A percentile compares a stretch with the other conserved stretches of the same genome.
These are phyloP conservation scores for Vanderwaltozyma polyspora DNA, from an alignment of 805 yeast genomes.

Conservation along the genomic window DNA sequence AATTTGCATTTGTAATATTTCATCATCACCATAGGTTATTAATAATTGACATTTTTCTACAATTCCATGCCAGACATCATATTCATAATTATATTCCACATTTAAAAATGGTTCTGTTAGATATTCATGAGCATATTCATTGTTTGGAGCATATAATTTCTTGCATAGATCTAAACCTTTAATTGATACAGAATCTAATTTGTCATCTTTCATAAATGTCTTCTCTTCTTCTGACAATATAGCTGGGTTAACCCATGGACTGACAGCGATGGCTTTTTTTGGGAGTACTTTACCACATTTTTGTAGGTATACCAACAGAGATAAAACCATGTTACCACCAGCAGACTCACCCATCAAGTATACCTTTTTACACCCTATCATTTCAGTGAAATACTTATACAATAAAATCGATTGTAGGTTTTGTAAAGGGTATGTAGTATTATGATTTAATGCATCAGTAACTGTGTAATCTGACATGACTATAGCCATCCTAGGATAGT, in stretches of 20 bases:
- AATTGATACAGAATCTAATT: conserved; percentile 9
- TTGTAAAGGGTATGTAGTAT: conserved; percentile 8
- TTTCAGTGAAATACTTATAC: conserved; percentile 6
- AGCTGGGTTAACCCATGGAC: conserved; percentile 23
- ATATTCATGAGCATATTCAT: background rate
- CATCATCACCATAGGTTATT: conserved; percentile 16
- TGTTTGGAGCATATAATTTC: conserved; percentile 1
- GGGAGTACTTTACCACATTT: conserved; percentile 6
- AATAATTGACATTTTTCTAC: conserved; percentile 5
- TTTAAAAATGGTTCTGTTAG: conserved; percentile 8
- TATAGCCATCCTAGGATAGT: conserved; percentile 9
- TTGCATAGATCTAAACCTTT: conserved; percentile 5
- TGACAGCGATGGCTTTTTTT: conserved; percentile 12
- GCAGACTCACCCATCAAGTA: conserved; percentile 20
- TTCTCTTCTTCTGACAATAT: conserved; percentile 2
- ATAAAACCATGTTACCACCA: conserved; percentile 16
- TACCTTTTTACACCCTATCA: conserved; percentile 7
- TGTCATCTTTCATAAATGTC: background rate
- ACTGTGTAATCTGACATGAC: conserved; percentile 14
- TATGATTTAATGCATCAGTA: conserved; percentile 3
- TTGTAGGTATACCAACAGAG: conserved; percentile 8
- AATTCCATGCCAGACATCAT: conserved; percentile 9
- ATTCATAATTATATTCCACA: conserved; percentile 12
- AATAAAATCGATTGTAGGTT: conserved; percentile 7
- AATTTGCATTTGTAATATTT: conserved; percentile 15